Conservation (phyloP, 2,329 filamentous ascomycete species). For the Epichloe gansuensis region DNA sequence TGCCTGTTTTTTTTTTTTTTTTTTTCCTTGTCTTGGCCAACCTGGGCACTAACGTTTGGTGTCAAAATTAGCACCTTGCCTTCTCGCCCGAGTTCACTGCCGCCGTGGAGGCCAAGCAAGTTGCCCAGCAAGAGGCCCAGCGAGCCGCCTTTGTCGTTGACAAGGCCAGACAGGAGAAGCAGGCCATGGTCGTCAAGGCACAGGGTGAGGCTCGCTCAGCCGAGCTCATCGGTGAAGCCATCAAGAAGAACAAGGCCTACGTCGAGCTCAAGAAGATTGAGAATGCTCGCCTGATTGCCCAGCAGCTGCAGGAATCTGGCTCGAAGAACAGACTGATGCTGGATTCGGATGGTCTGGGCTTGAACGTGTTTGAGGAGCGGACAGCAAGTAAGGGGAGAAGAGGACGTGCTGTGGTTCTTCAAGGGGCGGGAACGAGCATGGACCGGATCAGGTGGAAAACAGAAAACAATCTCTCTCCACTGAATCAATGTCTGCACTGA, state of each 20-base stretch:
- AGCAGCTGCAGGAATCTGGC: conserved; percentile 71
- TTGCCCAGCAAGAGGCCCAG: conserved; percentile 85
- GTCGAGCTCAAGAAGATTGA: conserved; percentile 97
- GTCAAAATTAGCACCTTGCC: conserved; percentile 44
- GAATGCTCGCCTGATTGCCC: conserved; percentile 83
- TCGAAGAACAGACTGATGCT: conserved; percentile 90
- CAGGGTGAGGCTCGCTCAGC: conserved; percentile 98
- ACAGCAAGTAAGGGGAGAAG: conserved; percentile 27
- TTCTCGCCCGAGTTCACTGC: conserved; percentile 66
- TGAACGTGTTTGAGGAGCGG: conserved; percentile 63
- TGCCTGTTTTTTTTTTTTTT: not conserved
- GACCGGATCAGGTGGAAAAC: not conserved
- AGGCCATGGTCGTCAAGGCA: conserved; percentile 94
- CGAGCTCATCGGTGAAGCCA: conserved; percentile 94
- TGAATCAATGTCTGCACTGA: conserved; percentile 1
- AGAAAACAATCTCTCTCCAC: conserved; percentile 1
- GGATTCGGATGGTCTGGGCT: conserved; percentile 77
- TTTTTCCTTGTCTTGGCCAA: not conserved
- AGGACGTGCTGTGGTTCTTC: not conserved
- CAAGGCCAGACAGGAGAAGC: conserved; percentile 98
- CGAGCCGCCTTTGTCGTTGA: conserved; percentile 95
- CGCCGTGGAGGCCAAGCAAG: conserved; percentile 62
- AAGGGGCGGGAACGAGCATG: not conserved
- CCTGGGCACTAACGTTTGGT: not conserved
- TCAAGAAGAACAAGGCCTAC: conserved; percentile 98